Conservation (phyloP, 495 filamentous ascomycete genomes). For the Talaromyces proteolyticus region DNA sequence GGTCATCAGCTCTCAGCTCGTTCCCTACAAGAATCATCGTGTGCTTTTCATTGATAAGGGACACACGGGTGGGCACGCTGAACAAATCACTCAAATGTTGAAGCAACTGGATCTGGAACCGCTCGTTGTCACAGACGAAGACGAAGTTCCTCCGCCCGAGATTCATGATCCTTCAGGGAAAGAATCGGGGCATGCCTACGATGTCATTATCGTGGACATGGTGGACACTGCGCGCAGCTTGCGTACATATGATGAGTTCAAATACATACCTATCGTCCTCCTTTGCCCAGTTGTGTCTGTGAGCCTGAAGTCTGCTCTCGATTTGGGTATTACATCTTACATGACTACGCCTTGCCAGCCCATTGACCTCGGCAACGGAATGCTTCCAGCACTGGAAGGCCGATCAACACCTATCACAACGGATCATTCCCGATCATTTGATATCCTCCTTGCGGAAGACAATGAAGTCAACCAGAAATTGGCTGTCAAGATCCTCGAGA, state of each 20-base stretch:
- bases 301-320: constrained; percentile 88
- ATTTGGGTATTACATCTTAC: constrained; percentile 94
- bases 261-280: constrained; percentile 94
- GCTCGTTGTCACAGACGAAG: constrained; percentile 66
- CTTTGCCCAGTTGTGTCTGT: constrained; percentile 88
- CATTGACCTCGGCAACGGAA: constrained; percentile 95
- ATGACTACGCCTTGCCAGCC: constrained; percentile 97
- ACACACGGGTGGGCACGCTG: constrained; percentile 63
- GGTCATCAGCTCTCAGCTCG: constrained; percentile 76
- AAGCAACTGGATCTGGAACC: constrained; percentile 73
- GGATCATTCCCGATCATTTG: constrained; percentile 92
- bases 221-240: constrained; percentile 82
- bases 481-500: constrained; percentile 95
- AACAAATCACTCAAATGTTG: constrained; percentile 75
- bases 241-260: constrained; percentile 87
- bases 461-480: constrained; percentile 96
- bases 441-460: constrained; percentile 94
- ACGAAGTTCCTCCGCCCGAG: constrained; percentile 55
- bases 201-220: constrained; percentile 95
- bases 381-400: constrained; percentile 96
- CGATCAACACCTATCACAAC: constrained; percentile 86
- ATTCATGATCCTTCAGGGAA: constrained; percentile 48
- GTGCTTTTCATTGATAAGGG: constrained; percentile 97
- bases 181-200: constrained; percentile 67
- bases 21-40: constrained; percentile 80